Conservation (phyloP, 2,329 filamentous ascomycete species). For the Penicillium polonicum region DNA sequence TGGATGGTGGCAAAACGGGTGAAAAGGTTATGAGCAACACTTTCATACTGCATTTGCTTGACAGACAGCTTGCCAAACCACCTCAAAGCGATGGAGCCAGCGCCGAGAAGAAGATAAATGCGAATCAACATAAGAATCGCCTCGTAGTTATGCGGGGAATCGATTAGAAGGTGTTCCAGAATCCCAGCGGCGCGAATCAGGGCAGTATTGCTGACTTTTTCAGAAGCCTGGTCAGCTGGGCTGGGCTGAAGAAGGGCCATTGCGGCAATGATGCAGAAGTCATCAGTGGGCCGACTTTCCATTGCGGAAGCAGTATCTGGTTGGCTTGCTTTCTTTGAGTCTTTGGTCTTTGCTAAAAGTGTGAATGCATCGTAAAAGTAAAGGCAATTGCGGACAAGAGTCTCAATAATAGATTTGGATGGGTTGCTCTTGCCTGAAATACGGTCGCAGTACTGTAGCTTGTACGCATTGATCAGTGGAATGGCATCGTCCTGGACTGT, state of each 20-base stretch:
- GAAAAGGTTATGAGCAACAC: constrained; percentile 48
- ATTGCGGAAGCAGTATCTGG: constrained; percentile 34
- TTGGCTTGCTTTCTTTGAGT: constrained; percentile 1
- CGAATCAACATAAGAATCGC: constrained; percentile 46
- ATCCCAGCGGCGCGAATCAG: constrained; percentile 42
- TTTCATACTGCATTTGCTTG: constrained; percentile 51
- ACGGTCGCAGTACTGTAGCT: constrained; percentile 44
- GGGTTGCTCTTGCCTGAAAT: constrained; percentile 33
- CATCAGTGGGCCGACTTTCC: constrained; percentile 46
- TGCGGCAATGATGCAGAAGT: constrained; percentile 45
- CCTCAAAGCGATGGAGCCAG: constrained; percentile 47
- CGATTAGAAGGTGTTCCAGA: constrained; percentile 40
- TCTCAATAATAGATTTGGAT: constrained; percentile 32
- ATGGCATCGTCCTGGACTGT: constrained; percentile 25
- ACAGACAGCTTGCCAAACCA: constrained; percentile 47
- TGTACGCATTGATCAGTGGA: constrained; percentile 44
- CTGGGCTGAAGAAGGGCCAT: constrained; percentile 41
- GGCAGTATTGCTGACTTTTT: constrained; percentile 27
- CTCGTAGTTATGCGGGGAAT: constrained; percentile 50
- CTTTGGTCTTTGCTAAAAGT: constrained; percentile 21
- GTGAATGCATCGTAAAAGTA: constrained; percentile 31
- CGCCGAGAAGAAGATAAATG: constrained; percentile 46
- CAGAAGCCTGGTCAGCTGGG: constrained; percentile 19
- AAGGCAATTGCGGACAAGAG: constrained; percentile 42
- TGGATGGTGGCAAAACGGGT: constrained; percentile 50